phyloP scores from a whole-genome alignment of 2,329 filamentous ascomycete genomes.

The Claviceps paspali region DNA sequence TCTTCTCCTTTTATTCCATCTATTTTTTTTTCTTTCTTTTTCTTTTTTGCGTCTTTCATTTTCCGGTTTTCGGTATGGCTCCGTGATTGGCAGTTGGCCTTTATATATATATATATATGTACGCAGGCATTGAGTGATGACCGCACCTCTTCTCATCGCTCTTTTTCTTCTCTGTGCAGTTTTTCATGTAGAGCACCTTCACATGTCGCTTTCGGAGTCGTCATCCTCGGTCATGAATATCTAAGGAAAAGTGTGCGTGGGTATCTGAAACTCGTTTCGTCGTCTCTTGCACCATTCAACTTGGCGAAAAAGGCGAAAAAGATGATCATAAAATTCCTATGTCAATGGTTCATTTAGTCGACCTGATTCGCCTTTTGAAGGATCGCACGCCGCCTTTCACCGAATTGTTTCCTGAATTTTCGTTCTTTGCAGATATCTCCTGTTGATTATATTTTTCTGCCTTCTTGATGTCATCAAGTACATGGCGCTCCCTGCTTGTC shows the following conservation, averaged over 20 bases:
- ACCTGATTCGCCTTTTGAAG: constrained; percentile 14
- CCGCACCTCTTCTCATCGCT: no score
- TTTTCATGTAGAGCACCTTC: no score
- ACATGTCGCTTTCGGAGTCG: no score
- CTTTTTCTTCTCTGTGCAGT: no score
- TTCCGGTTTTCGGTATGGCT: no score
- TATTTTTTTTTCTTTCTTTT: not conserved
- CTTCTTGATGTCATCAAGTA: constrained; percentile 36
- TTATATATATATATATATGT: not conserved
- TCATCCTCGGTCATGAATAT: no score
- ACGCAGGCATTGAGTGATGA: no score
- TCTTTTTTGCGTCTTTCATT: not conserved
- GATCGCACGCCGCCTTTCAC: constrained; percentile 14
- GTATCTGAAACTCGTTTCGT: not conserved
- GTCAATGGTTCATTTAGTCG: constrained; percentile 13
- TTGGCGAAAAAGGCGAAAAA: not conserved
- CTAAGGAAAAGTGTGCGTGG: not conserved
- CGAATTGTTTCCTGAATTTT: constrained; percentile 18
- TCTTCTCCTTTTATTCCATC: not conserved
- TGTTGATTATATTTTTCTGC: constrained; percentile 40
- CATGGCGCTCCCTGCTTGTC: constrained; percentile 35
- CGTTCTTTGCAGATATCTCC: constrained; percentile 21
- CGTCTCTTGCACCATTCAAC: not conserved
- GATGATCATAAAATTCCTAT: not conserved
- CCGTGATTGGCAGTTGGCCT: no score